Evolutionary conservation across 78 protist genomes (phyloP).

Genomic region (Guillardia theta): DNA sequence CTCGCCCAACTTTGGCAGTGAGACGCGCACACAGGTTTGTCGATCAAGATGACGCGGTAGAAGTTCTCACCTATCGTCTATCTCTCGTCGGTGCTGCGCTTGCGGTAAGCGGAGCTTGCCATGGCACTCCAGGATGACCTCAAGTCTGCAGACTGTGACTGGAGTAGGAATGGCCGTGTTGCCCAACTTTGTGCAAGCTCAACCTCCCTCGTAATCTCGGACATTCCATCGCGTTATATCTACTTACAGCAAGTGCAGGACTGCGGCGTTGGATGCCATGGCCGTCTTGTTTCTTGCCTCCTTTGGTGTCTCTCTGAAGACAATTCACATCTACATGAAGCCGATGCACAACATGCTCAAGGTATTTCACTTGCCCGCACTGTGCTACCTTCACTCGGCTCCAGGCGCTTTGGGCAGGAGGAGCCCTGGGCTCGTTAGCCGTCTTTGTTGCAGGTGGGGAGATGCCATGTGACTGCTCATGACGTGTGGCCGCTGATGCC

Average conservation of each 20-base stretch:
- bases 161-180: not conserved
- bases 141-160: not conserved
- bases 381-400: not conserved
- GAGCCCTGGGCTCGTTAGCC: not conserved
- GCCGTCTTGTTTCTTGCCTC: not conserved
- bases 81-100: not conserved
- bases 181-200: not conserved
- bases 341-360: not conserved
- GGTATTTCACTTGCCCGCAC: not conserved
- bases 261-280: not conserved
- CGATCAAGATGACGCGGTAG: not conserved
- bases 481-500: no score
- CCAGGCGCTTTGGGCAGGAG: not conserved
- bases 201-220: not conserved
- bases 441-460: not conserved
- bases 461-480: no score
- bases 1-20: not conserved
- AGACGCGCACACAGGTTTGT: not conserved
- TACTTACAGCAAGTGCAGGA: not conserved
- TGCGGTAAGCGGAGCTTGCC: not conserved
- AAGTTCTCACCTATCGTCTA: not conserved
- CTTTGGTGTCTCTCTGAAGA: not conserved
- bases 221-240: not conserved
- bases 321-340: conserved; percentile 16
- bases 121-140: not conserved